Conservation (phyloP, 441 rosid species). For the Geranium incanum region DNA sequence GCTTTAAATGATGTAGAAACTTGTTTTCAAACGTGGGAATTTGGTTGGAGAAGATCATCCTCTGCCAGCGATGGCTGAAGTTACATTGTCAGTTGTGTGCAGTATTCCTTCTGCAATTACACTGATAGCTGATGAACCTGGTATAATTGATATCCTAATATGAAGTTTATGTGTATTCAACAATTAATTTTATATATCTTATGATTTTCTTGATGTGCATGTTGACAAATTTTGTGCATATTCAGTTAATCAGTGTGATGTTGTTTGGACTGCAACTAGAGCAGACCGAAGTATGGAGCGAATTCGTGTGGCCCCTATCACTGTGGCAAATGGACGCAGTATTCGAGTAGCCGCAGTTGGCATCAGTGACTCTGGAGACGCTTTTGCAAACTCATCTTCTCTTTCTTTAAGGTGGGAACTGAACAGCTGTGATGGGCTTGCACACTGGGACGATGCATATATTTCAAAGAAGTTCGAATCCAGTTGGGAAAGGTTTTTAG, state of each 20-base stretch:
- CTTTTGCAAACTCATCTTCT: conserved; percentile 91
- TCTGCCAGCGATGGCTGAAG: conserved; percentile 66
- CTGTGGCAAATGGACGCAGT: conserved; percentile 83
- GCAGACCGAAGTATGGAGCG: conserved; percentile 50
- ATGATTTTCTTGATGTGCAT: conserved; percentile 8
- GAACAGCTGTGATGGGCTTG: conserved; percentile 58
- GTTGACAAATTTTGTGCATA: conserved; percentile 22
- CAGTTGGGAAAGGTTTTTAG: conserved; percentile 81
- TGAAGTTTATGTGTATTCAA: conserved; percentile 4
- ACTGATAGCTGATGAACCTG: conserved; percentile 80
- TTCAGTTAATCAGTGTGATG: conserved; percentile 67
- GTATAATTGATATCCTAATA: conserved; percentile 30
- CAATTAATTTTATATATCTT: not conserved
- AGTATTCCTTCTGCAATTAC: conserved; percentile 68
- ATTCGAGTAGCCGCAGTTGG: conserved; percentile 81
- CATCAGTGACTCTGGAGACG: conserved; percentile 53
- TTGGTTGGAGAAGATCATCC: conserved; percentile 75
- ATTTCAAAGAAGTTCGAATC: conserved; percentile 42
- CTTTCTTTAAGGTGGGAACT: conserved; percentile 81
- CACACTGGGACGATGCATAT: conserved; percentile 62
- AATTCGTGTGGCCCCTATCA: conserved; percentile 55
- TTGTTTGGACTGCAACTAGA: conserved; percentile 48
- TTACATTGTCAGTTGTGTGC: conserved; percentile 50
- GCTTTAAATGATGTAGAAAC: conserved; percentile 43
- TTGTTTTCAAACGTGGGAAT: conserved; percentile 80